Evolutionary conservation across 805 yeast genomes (phyloP).

Genomic region (Lipomyces chichibuensis): DNA sequence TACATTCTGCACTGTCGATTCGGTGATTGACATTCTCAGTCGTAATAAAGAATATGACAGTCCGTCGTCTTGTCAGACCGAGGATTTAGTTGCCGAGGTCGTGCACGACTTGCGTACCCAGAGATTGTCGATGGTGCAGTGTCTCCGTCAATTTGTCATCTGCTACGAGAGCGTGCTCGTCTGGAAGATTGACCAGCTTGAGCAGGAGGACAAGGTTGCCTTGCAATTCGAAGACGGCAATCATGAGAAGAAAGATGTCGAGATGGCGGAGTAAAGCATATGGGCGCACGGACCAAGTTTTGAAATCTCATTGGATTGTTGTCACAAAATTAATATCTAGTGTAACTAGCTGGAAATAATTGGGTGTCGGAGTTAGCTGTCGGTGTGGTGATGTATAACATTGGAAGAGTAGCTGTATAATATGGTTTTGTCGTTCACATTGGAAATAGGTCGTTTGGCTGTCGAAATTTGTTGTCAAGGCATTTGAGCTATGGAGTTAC

Average conservation of each 20-base stretch:
- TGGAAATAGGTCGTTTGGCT: background rate
- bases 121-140: conserved; percentile 83
- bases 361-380: background rate
- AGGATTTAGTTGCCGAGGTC: conserved; percentile 63
- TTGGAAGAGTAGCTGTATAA: background rate
- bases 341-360: background rate
- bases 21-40: conserved; percentile 50
- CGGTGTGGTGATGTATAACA: background rate
- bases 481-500: background rate
- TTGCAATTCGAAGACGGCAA: conserved; percentile 1
- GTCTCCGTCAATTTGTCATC: conserved; percentile 69
- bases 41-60: conserved; percentile 7
- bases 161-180: conserved; percentile 64
- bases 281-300: background rate
- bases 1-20: conserved; percentile 59
- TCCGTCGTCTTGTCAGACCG: conserved; percentile 39
- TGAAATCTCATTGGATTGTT: background rate
- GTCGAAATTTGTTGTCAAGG: background rate
- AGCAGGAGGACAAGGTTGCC: background rate
- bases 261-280: background rate
- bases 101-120: conserved; percentile 72
- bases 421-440: background rate
- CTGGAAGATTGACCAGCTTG: conserved; percentile 25
- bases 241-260: background rate
- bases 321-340: too few relatives aligned